Conservation (phyloP, 306 rosid genomes). For the Trichosanthes cucumerina region DNA sequence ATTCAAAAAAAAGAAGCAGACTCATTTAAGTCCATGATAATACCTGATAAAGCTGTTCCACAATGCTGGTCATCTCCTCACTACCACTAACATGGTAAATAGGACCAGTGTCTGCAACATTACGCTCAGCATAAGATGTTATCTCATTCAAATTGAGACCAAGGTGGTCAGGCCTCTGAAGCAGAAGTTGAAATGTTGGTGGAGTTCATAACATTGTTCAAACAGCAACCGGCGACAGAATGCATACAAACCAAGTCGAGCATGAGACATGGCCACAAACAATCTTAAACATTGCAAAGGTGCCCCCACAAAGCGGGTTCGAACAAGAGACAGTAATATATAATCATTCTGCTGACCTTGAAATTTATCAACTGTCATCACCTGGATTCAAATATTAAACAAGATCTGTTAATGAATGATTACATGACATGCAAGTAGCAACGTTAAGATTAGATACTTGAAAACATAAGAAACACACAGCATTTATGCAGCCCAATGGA, state of each 20-base stretch:
- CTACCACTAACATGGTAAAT: conserved; percentile 61
- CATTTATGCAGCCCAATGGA: neutral
- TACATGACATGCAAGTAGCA: neutral
- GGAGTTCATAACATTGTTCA: conserved; percentile 94
- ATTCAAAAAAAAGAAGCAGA: too few relatives aligned
- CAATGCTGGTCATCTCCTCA: conserved; percentile 70
- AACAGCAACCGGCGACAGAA: conserved; percentile 89
- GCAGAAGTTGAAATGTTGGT: conserved; percentile 91
- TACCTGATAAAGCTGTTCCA: conserved; percentile 69
- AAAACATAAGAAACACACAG: neutral
- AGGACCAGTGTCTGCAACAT: conserved; percentile 55
- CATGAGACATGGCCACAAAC: conserved; percentile 99
- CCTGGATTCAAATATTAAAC: conserved; percentile 32
- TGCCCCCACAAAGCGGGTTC: conserved; percentile 96
- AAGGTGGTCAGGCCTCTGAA: conserved; percentile 77
- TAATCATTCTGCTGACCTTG: conserved; percentile 99
- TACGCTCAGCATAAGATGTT: conserved; percentile 51
- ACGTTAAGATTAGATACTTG: neutral
- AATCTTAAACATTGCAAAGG: conserved; percentile 91
- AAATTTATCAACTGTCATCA: conserved; percentile 89
- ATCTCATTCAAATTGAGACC: conserved; percentile 65
- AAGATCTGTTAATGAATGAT: neutral
- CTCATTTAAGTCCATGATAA: neutral
- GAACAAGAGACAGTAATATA: conserved; percentile 83
- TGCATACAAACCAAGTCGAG: conserved; percentile 85